Evolutionary conservation across 768 basidiomycete genomes (phyloP), one percentile per base, ranked within the genome.

Genomic region (Mycena capillaripes): DNA sequence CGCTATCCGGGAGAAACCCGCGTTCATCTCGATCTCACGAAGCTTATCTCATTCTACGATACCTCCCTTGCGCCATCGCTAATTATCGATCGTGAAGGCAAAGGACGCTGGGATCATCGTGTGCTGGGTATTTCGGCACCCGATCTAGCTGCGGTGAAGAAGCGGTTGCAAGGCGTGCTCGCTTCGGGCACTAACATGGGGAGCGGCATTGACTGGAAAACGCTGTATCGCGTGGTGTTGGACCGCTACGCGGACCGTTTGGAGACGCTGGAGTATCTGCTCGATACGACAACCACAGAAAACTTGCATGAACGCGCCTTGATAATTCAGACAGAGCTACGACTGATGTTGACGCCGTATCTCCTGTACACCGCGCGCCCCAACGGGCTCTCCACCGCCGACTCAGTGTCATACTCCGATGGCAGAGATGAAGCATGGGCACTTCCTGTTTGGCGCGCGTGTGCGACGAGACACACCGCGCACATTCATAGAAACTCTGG

Each of bases 31-130:
- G 81, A 84, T 50, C 74, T 82, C 17, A 44, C 81, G 16, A 66
- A 78, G 25, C 38, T 84, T 10, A 66, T 83, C 4, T 84, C 84
- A 1, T 80, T 84, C 70, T 84, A 84, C n/a, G 81, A 84, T 60
- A 79, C 76, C 12, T 42, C 74, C 30, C 78, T 83, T 3, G 76
- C 42, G 0, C 81, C 82, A 10, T 81, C 80, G 1, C 64, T 85
- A n/a, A 66, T 83, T 19, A 11, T 38, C 5, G 40, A 70, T 27
- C 79, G 84, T 40, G 75, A 66, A 1, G 72, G 76, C 1, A 72
- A 76, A 50, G 76, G 79, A 23, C 78, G 82, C 19, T 76, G 76
- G 73, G 77, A 79, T n/a, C 82, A 84, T 65, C 81, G 83, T 1
- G 56, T 77, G 7, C 23, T 52, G 46, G 77, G 78, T 30, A 78